These are phyloP conservation scores for Globomyces pollinis-pini DNA, from an alignment of 192 early-diverging fungal genomes.

Conservation along the genomic window DNA sequence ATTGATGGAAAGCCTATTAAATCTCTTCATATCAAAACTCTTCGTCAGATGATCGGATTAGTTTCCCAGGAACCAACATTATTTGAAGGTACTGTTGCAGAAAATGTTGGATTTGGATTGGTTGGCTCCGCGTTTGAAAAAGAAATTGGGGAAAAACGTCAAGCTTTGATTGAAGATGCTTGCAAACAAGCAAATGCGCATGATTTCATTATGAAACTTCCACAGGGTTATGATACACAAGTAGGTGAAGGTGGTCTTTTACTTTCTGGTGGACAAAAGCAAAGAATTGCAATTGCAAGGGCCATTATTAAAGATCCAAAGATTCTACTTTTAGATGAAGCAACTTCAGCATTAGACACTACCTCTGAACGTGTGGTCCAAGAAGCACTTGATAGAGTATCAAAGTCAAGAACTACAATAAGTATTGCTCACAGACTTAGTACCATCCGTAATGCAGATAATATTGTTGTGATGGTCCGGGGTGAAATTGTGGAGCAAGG, in stretches of 20 bases:
- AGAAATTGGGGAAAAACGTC: constrained; percentile 24
- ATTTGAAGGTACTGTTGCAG: constrained; percentile 32
- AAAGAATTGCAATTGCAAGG: constrained; percentile 46
- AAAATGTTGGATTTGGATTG: constrained; percentile 46
- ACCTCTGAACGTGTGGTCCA: constrained; percentile 45
- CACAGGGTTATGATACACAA: constrained; percentile 40
- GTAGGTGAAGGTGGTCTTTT: constrained; percentile 29
- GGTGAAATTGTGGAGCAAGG: constrained; percentile 33
- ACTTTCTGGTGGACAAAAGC: constrained; percentile 58
- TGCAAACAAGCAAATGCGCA: constrained; percentile 67
- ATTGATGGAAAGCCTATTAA: constrained; percentile 71
- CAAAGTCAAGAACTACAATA: constrained; percentile 47
- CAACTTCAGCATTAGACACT: constrained; percentile 49
- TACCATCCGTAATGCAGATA: constrained; percentile 32
- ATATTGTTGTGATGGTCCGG: constrained; percentile 30
- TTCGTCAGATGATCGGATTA: constrained; percentile 74
- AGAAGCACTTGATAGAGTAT: constrained; percentile 33
- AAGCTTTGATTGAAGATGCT: constrained; percentile 28
- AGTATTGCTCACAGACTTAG: constrained; percentile 61
- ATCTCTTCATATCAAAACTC: constrained; percentile 64
- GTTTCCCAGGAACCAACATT: constrained; percentile 42
- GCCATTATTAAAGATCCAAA: constrained; percentile 55
- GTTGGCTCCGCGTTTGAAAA: constrained; percentile 54
- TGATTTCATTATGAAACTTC: constrained; percentile 76
- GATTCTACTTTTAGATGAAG: constrained; percentile 47